Percentiles rank a stretch among this genome's conserved stretches.
Conservation (phyloP, 2,329 filamentous ascomycete genomes). For the Triangularia setosa region DNA sequence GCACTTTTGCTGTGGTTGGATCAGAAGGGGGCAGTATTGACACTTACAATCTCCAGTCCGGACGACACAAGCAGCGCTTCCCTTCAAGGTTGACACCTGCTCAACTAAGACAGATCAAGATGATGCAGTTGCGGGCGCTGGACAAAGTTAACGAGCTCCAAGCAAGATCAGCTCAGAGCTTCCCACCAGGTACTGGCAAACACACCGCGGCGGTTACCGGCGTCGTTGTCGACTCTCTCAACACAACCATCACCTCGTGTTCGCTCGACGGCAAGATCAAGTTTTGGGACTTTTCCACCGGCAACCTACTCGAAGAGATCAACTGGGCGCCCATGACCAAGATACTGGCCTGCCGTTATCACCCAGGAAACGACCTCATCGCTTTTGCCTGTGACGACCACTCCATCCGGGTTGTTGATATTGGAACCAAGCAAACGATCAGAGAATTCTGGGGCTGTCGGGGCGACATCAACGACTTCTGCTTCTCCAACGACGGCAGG, state of each 20-base stretch:
- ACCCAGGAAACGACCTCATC: conserved; percentile 76
- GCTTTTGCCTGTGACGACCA: conserved; percentile 87
- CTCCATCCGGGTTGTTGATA: conserved; percentile 82
- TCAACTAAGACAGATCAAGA: conserved; percentile 71
- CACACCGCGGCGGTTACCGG: conserved; percentile 83
- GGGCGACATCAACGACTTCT: conserved; percentile 71
- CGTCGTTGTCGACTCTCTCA: conserved; percentile 82
- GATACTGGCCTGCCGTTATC: conserved; percentile 75
- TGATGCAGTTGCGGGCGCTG: conserved; percentile 57
- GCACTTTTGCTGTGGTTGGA: conserved; percentile 88
- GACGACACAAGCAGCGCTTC: conserved; percentile 81
- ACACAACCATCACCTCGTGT: conserved; percentile 80
- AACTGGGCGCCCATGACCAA: conserved; percentile 76
- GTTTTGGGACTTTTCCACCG: conserved; percentile 95
- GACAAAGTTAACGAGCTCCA: conserved; percentile 56
- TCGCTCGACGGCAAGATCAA: conserved; percentile 89
- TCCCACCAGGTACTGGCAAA: conserved; percentile 58
- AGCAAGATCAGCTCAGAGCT: conserved; percentile 40
- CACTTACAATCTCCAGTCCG: conserved; percentile 96
- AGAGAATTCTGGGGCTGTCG: conserved; percentile 86
- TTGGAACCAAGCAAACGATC: conserved; percentile 84
- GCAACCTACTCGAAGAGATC: conserved; percentile 73
- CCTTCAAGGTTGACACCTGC: conserved; percentile 73
- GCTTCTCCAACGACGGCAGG: conserved; percentile 86
- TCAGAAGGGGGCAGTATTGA: conserved; percentile 80